phyloP scores from a whole-genome alignment of 148 eudicot genomes.

The Dysphania ambrosioides region DNA sequence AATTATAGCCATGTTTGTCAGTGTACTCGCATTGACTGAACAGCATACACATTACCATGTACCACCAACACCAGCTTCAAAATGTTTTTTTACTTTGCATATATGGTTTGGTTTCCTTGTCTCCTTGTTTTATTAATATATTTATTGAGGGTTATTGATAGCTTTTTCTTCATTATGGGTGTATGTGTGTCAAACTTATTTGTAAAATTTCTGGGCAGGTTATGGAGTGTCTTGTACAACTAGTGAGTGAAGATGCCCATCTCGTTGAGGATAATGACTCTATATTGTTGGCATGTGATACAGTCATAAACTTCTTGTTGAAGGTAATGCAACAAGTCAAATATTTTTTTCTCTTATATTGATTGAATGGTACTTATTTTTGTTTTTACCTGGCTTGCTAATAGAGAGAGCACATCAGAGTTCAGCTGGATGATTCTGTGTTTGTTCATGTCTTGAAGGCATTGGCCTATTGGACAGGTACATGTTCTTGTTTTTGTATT shows the following conservation, averaged over 20 bases:
- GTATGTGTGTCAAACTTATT: background rate
- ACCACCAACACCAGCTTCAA: too few relatives aligned
- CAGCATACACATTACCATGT: too few relatives aligned
- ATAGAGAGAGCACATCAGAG: constrained; percentile 54
- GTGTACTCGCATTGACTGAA: too few relatives aligned
- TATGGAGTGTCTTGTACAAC: constrained; percentile 54
- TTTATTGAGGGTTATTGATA: background rate
- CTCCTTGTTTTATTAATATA: background rate
- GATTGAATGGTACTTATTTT: constrained; percentile 9
- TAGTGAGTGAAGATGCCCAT: constrained; percentile 40
- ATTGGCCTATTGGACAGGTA: constrained; percentile 73
- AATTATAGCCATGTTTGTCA: too few relatives aligned
- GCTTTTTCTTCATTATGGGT: background rate
- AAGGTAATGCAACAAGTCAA: constrained; percentile 48
- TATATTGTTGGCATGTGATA: constrained; percentile 80
- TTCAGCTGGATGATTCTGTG: constrained; percentile 48
- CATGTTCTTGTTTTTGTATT: constrained; percentile 3
- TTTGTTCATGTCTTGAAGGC: constrained; percentile 58
- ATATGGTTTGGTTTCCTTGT: background rate
- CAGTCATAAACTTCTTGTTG: constrained; percentile 67
- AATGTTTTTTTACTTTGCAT: background rate
- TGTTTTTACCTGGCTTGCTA: constrained; percentile 13
- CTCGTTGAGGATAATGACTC: constrained; percentile 38
- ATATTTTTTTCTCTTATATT: background rate
- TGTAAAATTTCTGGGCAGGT: constrained; percentile 43